Percentiles rank a stretch among this genome's conserved stretches.
phyloP scores from a whole-genome alignment of 2,329 filamentous ascomycete genomes.

The Boeremia exigua region DNA sequence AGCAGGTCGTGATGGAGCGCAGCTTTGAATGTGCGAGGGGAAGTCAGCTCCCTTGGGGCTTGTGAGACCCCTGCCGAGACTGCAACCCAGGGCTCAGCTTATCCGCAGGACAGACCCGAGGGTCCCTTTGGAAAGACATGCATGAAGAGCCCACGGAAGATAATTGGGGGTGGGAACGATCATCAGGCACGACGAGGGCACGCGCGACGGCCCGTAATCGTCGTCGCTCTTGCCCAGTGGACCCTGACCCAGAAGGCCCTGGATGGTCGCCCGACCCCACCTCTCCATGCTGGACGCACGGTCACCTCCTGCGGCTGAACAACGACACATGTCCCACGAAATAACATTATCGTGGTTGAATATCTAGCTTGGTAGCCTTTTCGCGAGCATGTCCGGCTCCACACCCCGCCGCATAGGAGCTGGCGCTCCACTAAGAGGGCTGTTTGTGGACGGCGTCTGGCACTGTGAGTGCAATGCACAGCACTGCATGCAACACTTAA shows the following conservation, averaged over 20 bases:
- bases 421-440: constrained; percentile 22
- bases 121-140: not conserved
- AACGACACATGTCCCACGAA: not conserved
- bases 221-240: not conserved
- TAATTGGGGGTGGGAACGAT: not conserved
- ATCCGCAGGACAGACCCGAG: not conserved
- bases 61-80: constrained; percentile 12
- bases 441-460: constrained; percentile 37
- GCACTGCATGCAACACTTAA: not conserved
- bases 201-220: constrained; percentile 3
- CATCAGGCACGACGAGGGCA: not conserved
- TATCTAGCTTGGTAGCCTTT: not conserved
- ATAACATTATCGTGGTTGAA: not conserved
- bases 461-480: constrained; percentile 26
- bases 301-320: not conserved
- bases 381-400: constrained; percentile 27
- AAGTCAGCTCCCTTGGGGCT: constrained; percentile 20
- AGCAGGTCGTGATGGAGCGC: constrained; percentile 23
- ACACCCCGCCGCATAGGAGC: constrained; percentile 13
- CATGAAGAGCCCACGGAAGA: not conserved
- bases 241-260: not conserved
- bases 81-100: not conserved
- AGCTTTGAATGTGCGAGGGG: constrained; percentile 24
- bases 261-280: not conserved
- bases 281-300: not conserved